phyloP scores from a whole-genome alignment of 2,329 filamentous ascomycete species.

The Thielaviopsis punctulata region DNA sequence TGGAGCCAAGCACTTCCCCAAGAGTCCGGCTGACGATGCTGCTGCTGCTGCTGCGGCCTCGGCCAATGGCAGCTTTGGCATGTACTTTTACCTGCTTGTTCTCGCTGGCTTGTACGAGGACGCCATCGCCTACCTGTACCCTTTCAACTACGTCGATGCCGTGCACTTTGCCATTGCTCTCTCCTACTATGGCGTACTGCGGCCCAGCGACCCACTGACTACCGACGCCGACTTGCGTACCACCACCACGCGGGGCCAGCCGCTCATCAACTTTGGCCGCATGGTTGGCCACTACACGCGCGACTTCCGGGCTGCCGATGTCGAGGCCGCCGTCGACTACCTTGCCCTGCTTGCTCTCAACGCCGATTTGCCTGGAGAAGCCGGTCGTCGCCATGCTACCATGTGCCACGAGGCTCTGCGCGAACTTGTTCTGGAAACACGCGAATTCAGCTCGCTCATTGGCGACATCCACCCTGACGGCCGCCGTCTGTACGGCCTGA shows the following conservation, averaged over 20 bases:
- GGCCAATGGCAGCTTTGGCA: conserved; percentile 64
- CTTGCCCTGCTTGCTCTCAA: conserved; percentile 84
- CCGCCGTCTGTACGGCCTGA: conserved; percentile 65
- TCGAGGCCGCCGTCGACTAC: conserved; percentile 84
- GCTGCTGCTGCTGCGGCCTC: conserved; percentile 35
- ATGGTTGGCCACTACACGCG: conserved; percentile 91
- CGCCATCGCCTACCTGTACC: conserved; percentile 78
- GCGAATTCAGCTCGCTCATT: conserved; percentile 84
- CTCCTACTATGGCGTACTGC: conserved; percentile 74
- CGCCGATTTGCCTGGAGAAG: conserved; percentile 56
- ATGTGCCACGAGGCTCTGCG: conserved; percentile 86
- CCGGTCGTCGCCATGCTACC: conserved; percentile 58
- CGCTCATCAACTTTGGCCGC: conserved; percentile 86
- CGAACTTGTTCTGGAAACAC: conserved; percentile 88
- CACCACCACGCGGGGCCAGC: conserved; percentile 47
- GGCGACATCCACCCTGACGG: conserved; percentile 83
- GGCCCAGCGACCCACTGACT: conserved; percentile 64
- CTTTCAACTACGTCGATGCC: conserved; percentile 80
- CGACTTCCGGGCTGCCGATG: conserved; percentile 83
- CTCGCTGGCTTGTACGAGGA: conserved; percentile 88
- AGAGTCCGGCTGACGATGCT: conserved; percentile 53
- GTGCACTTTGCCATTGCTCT: conserved; percentile 88
- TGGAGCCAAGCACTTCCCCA: conserved; percentile 77
- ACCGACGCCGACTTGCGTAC: conserved; percentile 53
- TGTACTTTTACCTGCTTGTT: conserved; percentile 85